Percentiles rank a stretch among this genome's conserved stretches.
phyloP scores from a whole-genome alignment of 2,329 filamentous ascomycete genomes.

The Aureobasidium mangrovei region DNA sequence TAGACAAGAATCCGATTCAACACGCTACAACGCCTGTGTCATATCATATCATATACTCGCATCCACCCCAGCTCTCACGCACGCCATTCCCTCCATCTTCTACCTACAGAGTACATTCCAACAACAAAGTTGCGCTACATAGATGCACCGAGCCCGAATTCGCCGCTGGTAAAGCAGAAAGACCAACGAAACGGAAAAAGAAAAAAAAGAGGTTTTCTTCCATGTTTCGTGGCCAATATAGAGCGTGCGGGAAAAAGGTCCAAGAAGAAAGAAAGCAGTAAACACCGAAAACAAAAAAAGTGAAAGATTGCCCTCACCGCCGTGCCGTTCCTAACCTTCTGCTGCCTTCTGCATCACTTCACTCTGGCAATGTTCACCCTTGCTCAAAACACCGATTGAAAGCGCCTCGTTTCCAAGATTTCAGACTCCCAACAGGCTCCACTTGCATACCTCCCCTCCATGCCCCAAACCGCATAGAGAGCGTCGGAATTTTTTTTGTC shows the following conservation, averaged over 20 bases:
- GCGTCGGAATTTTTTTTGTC: background rate
- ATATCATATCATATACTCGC: no score
- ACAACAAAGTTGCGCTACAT: no score
- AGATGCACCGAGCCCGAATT: no score
- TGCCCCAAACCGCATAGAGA: slow-evolving; percentile 1
- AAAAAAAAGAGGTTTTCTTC: background rate
- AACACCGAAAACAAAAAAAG: slow-evolving; percentile 2
- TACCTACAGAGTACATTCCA: no score
- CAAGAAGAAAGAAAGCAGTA: background rate
- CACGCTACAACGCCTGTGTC: no score
- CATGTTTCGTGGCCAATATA: background rate
- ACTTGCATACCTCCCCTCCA: background rate
- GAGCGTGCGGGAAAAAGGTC: background rate
- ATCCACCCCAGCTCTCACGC: no score
- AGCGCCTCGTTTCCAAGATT: slow-evolving; percentile 11
- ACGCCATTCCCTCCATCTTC: no score
- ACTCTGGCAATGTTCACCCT: background rate
- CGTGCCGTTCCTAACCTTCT: background rate
- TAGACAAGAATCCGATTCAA: no score
- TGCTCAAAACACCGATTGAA: slow-evolving; percentile 8
- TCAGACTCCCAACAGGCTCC: slow-evolving; percentile 10
- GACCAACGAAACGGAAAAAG: background rate
- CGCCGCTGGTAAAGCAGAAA: background rate
- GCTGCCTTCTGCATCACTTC: background rate
- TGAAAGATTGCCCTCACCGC: slow-evolving; percentile 6